These are phyloP conservation scores for Rubroboletus pulcherrimus DNA, from an alignment of 768 basidiomycete genomes.

Conservation along the genomic window DNA sequence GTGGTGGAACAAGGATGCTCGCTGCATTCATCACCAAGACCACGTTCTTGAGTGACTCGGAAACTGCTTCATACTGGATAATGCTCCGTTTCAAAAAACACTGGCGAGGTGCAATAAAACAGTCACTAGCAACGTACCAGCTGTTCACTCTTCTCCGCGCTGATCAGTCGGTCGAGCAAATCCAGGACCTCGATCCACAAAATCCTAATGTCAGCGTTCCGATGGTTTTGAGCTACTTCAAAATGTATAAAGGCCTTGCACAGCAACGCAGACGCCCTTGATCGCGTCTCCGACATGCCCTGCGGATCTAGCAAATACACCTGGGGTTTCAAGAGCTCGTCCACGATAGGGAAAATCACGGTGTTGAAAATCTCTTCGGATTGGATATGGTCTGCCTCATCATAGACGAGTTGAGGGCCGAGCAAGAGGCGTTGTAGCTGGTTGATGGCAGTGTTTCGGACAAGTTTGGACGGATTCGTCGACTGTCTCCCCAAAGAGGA, in stretches of 20 bases:
- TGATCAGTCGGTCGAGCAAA: constrained; percentile 84
- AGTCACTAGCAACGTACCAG: constrained; percentile 45
- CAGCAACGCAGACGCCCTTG: constrained; percentile 83
- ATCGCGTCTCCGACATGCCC: constrained; percentile 87
- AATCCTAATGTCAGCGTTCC: constrained; percentile 59
- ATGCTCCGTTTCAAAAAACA: constrained; percentile 2
- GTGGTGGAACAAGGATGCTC: constrained; percentile 67
- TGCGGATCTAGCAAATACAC: constrained; percentile 73
- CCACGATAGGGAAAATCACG: constrained; percentile 86
- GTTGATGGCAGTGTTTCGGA: constrained; percentile 75
- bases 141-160: constrained; percentile 78
- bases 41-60: constrained; percentile 96
- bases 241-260: constrained; percentile 97
- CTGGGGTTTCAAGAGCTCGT: constrained; percentile 85
- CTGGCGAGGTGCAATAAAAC: neutral
- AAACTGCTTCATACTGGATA: constrained; percentile 84
- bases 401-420: constrained; percentile 64
- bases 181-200: constrained; percentile 91
- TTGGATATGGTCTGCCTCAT: constrained; percentile 54
- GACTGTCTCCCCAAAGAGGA: constrained; percentile 76
- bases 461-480: constrained; percentile 75
- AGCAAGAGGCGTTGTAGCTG: constrained; percentile 83
- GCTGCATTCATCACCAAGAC: constrained; percentile 94
- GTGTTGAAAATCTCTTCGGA: constrained; percentile 84
- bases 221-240: constrained; percentile 65